phyloP scores from a whole-genome alignment of 768 basidiomycete genomes.

The Agaricus sinodeliciosus region DNA sequence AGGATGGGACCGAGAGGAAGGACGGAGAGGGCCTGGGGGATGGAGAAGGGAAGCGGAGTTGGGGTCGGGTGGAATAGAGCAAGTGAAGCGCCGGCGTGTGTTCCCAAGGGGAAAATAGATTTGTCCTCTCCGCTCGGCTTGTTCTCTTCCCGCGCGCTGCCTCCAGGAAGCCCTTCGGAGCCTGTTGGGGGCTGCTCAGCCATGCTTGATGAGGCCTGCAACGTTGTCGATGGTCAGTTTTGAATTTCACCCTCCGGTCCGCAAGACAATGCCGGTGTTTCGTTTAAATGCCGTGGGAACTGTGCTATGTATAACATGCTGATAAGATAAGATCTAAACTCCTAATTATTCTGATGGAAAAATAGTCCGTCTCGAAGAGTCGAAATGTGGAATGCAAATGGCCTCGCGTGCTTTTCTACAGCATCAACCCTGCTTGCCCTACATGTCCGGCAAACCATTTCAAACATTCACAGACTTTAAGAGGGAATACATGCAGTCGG shows the following conservation, averaged over 20 bases:
- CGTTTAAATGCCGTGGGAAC: constrained; percentile 8
- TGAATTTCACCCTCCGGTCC: neutral
- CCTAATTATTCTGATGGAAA: too few relatives aligned
- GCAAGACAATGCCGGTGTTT: neutral
- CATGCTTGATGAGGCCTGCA: neutral
- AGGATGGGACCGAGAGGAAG: neutral
- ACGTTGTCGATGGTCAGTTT: neutral
- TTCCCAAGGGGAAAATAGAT: constrained; percentile 27
- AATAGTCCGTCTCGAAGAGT: too few relatives aligned
- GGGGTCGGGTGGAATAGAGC: constrained; percentile 14
- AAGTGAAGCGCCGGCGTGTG: constrained; percentile 16
- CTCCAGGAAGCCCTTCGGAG: neutral
- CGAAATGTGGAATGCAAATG: too few relatives aligned
- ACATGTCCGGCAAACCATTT: neutral
- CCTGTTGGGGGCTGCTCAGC: neutral
- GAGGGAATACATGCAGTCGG: neutral
- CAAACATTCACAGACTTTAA: neutral
- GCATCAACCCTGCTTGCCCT: neutral
- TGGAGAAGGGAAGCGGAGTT: constrained; percentile 19
- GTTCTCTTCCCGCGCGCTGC: constrained; percentile 15
- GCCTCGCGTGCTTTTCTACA: neutral
- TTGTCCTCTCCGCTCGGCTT: constrained; percentile 22
- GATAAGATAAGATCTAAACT: constrained; percentile 4
- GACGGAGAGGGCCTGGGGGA: constrained; percentile 16
- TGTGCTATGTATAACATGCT: neutral